Evolutionary conservation across 2,329 filamentous ascomycete species (phyloP).

Genomic region (Scedosporium apiospermum): DNA sequence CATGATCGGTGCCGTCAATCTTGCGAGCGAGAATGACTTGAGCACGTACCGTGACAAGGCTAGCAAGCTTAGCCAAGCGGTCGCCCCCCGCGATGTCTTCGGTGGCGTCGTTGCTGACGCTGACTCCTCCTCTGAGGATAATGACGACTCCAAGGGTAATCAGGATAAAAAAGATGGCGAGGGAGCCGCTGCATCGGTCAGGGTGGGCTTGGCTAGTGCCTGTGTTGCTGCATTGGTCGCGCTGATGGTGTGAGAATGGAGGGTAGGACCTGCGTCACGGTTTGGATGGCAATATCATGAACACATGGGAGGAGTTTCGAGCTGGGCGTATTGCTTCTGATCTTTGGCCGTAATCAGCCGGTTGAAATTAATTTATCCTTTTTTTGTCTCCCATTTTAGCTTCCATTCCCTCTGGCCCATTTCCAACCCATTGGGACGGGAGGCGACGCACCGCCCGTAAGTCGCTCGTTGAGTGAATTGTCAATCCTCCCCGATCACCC

Average conservation of each 20-base stretch:
- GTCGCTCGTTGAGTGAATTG: no score
- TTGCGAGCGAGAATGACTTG: slow-evolving; percentile 8
- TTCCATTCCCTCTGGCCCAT: no score
- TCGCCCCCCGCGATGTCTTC: background rate
- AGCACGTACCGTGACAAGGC: slow-evolving; percentile 2
- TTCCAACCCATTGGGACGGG: no score
- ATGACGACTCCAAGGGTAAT: background rate
- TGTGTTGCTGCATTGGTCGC: background rate
- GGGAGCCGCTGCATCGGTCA: slow-evolving; percentile 7
- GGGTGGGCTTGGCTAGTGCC: background rate
- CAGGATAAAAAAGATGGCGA: slow-evolving; percentile 2
- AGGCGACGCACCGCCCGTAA: no score
- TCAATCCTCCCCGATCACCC: no score
- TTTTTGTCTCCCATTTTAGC: no score
- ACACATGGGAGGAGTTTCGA: no score
- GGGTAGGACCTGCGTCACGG: background rate
- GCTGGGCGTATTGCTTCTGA: no score
- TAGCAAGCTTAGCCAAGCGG: background rate
- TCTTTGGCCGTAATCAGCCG: no score
- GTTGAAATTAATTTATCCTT: no score
- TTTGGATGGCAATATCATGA: background rate
- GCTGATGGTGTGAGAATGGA: background rate
- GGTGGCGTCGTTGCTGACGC: background rate
- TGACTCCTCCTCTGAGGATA: background rate
- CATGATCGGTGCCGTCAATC: slow-evolving; percentile 22